These are phyloP conservation scores for Fistulinella staudtii DNA, from an alignment of 1,284 basidiomycete species.

Conservation along the genomic window DNA sequence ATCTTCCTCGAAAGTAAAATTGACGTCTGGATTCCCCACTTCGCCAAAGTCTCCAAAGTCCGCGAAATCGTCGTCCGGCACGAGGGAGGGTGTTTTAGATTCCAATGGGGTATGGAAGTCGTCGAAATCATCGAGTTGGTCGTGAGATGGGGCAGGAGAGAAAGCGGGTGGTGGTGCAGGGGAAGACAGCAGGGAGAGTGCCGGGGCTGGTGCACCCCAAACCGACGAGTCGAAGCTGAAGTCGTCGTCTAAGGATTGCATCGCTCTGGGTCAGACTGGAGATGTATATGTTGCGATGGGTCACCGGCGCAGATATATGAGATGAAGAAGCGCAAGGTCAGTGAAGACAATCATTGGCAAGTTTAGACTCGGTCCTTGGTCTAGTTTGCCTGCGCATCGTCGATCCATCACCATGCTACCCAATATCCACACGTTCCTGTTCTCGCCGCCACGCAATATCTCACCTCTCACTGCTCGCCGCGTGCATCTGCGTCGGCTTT, in stretches of 20 bases:
- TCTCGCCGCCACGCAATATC: conserved; percentile 47
- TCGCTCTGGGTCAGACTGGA: conserved; percentile 9
- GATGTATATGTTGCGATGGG: conserved; percentile 8
- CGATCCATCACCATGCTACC: conserved; percentile 15
- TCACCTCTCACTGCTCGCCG: conserved; percentile 51
- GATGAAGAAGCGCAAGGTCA: background rate
- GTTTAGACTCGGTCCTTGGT: background rate
- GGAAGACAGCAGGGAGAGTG: conserved; percentile 33
- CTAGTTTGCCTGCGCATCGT: background rate
- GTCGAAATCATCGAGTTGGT: conserved; percentile 61
- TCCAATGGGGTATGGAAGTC: conserved; percentile 62
- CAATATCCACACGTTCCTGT: conserved; percentile 47
- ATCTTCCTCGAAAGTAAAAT: conserved; percentile 40
- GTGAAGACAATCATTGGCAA: background rate
- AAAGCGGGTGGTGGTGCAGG: conserved; percentile 21
- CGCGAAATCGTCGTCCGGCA: conserved; percentile 69
- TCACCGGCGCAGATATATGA: background rate
- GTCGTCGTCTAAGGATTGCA: conserved; percentile 62
- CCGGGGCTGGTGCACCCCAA: conserved; percentile 54
- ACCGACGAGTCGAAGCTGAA: conserved; percentile 66
- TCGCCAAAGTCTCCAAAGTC: conserved; percentile 88
- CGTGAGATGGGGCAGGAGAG: conserved; percentile 38
- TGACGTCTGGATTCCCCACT: conserved; percentile 38
- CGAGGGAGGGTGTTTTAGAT: conserved; percentile 37
- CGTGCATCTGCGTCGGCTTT: conserved; percentile 67